These are phyloP conservation scores for Apophysomyces sp. DNA, from an alignment of 371 early-diverging fungal genomes.

Conservation along the genomic window DNA sequence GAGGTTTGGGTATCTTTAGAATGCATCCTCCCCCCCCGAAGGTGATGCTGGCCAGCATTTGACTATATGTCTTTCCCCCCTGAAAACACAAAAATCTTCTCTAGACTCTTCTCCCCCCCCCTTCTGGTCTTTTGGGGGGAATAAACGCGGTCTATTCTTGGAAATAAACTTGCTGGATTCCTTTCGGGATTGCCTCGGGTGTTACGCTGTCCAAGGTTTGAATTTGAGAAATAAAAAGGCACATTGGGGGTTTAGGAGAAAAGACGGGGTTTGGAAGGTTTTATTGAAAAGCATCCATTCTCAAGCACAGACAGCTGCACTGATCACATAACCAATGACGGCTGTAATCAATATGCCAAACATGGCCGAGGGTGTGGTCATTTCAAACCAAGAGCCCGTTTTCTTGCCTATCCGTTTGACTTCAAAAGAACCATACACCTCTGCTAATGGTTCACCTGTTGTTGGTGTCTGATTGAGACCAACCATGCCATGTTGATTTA, in stretches of 20 bases:
- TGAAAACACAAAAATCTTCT: too few relatives aligned
- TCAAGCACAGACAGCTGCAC: neutral
- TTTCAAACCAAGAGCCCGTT: neutral
- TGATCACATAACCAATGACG: neutral
- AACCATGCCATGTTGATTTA: too few relatives aligned
- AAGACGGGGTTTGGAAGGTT: neutral
- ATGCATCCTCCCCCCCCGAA: too few relatives aligned
- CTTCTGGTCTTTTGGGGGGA: too few relatives aligned
- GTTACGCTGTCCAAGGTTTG: neutral
- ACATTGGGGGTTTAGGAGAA: neutral
- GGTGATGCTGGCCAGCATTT: too few relatives aligned
- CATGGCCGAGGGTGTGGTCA: neutral
- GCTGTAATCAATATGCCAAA: neutral
- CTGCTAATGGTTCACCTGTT: too few relatives aligned
- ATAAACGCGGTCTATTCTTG: too few relatives aligned
- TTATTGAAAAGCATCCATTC: neutral
- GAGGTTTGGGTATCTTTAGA: too few relatives aligned
- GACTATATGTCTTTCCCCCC: too few relatives aligned
- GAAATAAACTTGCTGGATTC: neutral
- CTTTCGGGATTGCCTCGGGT: neutral
- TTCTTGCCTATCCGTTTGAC: neutral
- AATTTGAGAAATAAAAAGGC: neutral
- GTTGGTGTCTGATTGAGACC: too few relatives aligned
- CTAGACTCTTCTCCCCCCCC: too few relatives aligned
- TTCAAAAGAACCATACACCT: neutral